Evolutionary conservation across 2,329 filamentous ascomycete species (phyloP), one percentile per base, ranked within the genome.

Genomic region (Dryadomyces sulphureus): DNA sequence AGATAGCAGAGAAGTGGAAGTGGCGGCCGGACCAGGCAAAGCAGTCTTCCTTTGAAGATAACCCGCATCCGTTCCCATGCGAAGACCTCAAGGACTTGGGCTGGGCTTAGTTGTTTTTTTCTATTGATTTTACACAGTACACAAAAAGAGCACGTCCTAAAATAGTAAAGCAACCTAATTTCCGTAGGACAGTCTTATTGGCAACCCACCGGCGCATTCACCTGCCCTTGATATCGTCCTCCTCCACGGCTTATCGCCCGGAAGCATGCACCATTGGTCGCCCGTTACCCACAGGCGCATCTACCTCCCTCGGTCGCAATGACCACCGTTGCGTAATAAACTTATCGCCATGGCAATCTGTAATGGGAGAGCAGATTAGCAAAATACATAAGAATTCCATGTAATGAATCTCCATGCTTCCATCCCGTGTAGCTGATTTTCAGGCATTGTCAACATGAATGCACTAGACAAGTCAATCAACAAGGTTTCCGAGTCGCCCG

Each of bases 31-130:
- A 39, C 3, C 5, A n/a, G 21, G 32, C 32, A 12, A 42, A 40
- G n/a, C 27, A 14, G 9, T 38, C 34, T 8, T 25, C 21, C 19
- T 43, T 47, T 34, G 40, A 43, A 17, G 39, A 43, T 3, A 47
- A 47, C 39, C 45, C 45, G 12, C 45, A 47, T 20, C 45, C 45
- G 8, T 43, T 47, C 19, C 12, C 39, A 1, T 22, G 34, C 34
- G 45, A 47, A 24, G 45, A 47, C 16, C 39, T 47, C 5, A 46
- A 47, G 24, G 19, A 43, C 14, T 32, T n/a, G n/a, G n/a, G n/a
- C n/a, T n/a, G n/a, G n/a, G n/a, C n/a, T n/a, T n/a, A n/a, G 25
- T 12, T 32, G 16, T 32, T 14, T 32, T 5, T 4, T 5, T 32
- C 27, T 32, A 4, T 32, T 7, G 11, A 14, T 4, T 7, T 32